Base-by-base conservation (phyloP, 73 alveolate species). In the Paramecium bursaria region DNA sequence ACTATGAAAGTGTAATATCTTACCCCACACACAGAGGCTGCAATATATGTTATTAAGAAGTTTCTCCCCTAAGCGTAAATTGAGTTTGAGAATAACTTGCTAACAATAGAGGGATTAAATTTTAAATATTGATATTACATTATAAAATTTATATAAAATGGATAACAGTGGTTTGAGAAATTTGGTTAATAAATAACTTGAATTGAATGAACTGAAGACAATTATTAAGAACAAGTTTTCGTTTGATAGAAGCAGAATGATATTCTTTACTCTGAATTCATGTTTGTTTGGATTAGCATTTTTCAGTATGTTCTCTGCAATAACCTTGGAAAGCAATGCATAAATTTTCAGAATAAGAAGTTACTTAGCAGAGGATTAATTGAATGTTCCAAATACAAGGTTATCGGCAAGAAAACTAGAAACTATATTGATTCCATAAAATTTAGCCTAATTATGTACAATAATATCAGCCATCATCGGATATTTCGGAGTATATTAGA, bases 281-380 rank as follows among this genome's bases (percentile, higher is more conserved):
- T 67, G 82, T 67, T 22, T 67, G 14, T 67, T 67, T 26, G 82
- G 82, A 67, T 67, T 67, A 13, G 82, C 82, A 7, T 42, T 67
- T 10, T 67, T 67, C 44, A 67, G 82, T 42, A 25, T 67, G 22
- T 67, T 67, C 35, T 67, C 82, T 13, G 82, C 82, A 4, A 67
- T 67, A 13, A 67, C 82, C 2, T 47, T 67, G 19, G 82, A 67
- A 19, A 67, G 82, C 82, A 67, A 67, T 39, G 26, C 82, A 2
- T 67, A 67, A 67, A 67, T 67, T 26, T 67, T 67, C 44, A 67
- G 82, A 67, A 42, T 67, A 1, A 67, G 82, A 67, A 67, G 60
- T 5, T 67, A 67, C 44, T 42, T 67, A 47, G 33, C 82, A 14
- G 82, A 67, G 33, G 25, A 33, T 25, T 21, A 67, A 4, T 42